Conservation (phyloP, 805 yeast genomes). For the Saturnispora saitoi region DNA sequence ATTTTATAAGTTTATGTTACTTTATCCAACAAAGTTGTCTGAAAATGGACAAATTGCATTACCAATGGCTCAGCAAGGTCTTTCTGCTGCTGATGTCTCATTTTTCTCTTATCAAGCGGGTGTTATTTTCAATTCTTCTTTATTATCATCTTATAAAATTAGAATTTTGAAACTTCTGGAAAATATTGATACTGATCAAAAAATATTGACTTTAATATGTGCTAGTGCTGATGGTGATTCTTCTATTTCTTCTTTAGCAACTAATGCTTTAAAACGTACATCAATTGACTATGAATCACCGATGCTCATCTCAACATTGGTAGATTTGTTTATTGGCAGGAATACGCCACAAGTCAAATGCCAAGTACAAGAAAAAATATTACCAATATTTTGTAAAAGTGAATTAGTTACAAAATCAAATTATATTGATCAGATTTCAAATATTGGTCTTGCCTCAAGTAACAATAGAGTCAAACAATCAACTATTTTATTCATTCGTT, state of each 20-base stretch:
- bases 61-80: slow-evolving; percentile 52
- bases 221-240: slow-evolving; percentile 58
- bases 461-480: slow-evolving; percentile 44
- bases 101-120: slow-evolving; percentile 69
- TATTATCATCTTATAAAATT: slow-evolving; percentile 34
- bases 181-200: slow-evolving; percentile 31
- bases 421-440: slow-evolving; percentile 40
- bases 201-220: slow-evolving; percentile 36
- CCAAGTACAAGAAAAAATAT: slow-evolving; percentile 47
- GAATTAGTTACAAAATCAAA: slow-evolving; percentile 37
- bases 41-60: slow-evolving; percentile 34
- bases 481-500: slow-evolving; percentile 55
- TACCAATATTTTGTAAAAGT: slow-evolving; percentile 44
- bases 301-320: slow-evolving; percentile 35
- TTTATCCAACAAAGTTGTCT: slow-evolving; percentile 37
- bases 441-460: slow-evolving; percentile 52
- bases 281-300: slow-evolving; percentile 44
- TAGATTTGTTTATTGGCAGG: slow-evolving; percentile 44
- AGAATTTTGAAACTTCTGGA: slow-evolving; percentile 37
- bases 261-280: slow-evolving; percentile 41
- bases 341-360: slow-evolving; percentile 44
- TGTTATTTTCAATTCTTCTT: slow-evolving; percentile 42
- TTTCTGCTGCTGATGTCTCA: slow-evolving; percentile 44
- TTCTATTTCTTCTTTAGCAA: slow-evolving; percentile 46
- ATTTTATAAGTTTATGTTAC: slow-evolving; percentile 49